Evolutionary conservation across 1,284 basidiomycete genomes (phyloP).

Genomic region (Sporisorium graminicola): DNA sequence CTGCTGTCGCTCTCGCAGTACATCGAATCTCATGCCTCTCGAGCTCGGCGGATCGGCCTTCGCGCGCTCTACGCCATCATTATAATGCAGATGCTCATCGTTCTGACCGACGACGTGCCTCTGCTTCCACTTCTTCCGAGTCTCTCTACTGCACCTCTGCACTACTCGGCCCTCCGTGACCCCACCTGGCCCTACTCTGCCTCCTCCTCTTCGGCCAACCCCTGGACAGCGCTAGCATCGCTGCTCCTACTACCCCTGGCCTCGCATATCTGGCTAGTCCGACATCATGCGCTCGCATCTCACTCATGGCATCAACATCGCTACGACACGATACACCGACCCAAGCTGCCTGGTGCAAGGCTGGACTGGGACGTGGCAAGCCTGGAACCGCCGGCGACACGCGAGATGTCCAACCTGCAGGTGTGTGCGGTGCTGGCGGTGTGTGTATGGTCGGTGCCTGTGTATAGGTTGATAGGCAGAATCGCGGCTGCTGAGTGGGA

Average conservation of each 20-base stretch:
- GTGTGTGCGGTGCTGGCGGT: constrained; percentile 39
- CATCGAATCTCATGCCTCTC: constrained; percentile 39
- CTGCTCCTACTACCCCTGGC: constrained; percentile 26
- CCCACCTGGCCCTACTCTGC: constrained; percentile 29
- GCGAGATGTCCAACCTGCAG: constrained; percentile 40
- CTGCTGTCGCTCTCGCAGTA: constrained; percentile 40
- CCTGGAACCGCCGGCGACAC: constrained; percentile 7
- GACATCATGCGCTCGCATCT: constrained; percentile 32
- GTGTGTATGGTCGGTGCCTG: constrained; percentile 43
- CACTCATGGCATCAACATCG: constrained; percentile 43
- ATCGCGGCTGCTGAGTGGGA: constrained; percentile 48
- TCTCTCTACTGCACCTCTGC: constrained; percentile 5
- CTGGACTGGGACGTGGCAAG: constrained; percentile 46
- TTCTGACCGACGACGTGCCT: constrained; percentile 26
- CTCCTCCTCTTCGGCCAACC: not conserved
- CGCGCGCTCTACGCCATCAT: constrained; percentile 12
- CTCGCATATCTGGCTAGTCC: constrained; percentile 34
- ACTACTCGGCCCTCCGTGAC: constrained; percentile 17
- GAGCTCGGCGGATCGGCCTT: constrained; percentile 30
- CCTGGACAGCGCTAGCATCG: not conserved
- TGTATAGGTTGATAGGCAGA: constrained; percentile 41
- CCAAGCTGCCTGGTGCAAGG: constrained; percentile 33
- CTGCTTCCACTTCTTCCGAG: constrained; percentile 26
- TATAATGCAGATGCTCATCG: constrained; percentile 5
- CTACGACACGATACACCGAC: constrained; percentile 33